Evolutionary conservation across 108 stramenopile species (phyloP), one percentile per base, ranked within the genome.

Genomic region (Pseudonitzschia multiseries): DNA sequence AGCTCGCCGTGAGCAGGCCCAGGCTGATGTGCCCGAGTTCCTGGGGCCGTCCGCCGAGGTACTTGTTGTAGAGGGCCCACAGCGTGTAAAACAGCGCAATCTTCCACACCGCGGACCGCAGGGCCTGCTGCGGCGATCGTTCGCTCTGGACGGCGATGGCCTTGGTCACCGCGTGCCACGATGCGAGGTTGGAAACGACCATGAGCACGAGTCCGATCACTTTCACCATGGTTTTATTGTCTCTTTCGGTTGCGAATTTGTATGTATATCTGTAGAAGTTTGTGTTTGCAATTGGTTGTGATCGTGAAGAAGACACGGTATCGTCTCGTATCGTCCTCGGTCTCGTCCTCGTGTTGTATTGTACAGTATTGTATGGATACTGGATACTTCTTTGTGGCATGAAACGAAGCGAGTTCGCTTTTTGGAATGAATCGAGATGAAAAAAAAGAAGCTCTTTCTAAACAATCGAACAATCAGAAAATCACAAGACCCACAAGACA

Each of bases 11-110:
- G 0, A 65, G 21, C 3, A 74, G 0, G 18, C 73, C 73, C 0
- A 67, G 32, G 21, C 33, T 57, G 36, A 50, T 50, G n/a, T 74
- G 73, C 15, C 73, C 73, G 22, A 67, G 73, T 57, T 74, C 73
- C 24, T 66, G 0, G 36, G 41, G 0, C 15, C 36, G 6, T 15
- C 65, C 65, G 26, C 13, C 52, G 9, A 67, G n/a, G 27, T 65
- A 74, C 28, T 65, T 65, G 32, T 74, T 74, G 54, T 54, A 56
- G 27, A 74, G 48, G 1, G 73, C 73, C 73, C 73, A 74, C 12
- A 67, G 31, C 6, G 28, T 50, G 36, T 74, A 74, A 40, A 74
- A 74, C 8, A 51, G 21, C 15, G 73, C 57, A 33, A 71, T 60
- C 40, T 71, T 71, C 28, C 59, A 71, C 6, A 71, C 70, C 8